These are phyloP conservation scores for Carex myosuroides DNA, from an alignment of 176 grass and related monocot species.

Conservation along the genomic window DNA sequence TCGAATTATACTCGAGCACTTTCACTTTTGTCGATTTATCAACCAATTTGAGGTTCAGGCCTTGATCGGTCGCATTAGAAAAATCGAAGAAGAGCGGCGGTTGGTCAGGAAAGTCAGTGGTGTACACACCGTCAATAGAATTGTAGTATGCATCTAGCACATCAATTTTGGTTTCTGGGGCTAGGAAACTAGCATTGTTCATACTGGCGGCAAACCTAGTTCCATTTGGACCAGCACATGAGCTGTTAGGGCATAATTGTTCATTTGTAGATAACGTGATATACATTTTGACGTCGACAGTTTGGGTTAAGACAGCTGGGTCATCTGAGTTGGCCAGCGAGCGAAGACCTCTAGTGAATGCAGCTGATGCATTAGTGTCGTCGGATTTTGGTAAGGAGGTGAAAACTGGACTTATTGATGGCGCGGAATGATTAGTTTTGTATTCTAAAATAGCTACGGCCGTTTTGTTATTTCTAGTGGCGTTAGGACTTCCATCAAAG, in stretches of 20 bases:
- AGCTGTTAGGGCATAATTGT: constrained; percentile 34
- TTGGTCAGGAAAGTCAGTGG: constrained; percentile 40
- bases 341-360: constrained; percentile 37
- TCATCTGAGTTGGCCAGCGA: background rate
- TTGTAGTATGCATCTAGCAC: constrained; percentile 41
- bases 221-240: background rate
- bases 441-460: constrained; percentile 8
- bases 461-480: no score
- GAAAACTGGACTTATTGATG: background rate
- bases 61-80: no score
- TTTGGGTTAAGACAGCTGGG: constrained; percentile 24
- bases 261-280: constrained; percentile 32
- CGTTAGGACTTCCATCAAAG: no score
- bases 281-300: constrained; percentile 44
- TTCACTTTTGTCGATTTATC: constrained; percentile 26
- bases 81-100: constrained; percentile 27
- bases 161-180: constrained; percentile 17
- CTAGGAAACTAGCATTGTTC: constrained; percentile 57
- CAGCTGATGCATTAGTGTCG: constrained; percentile 26
- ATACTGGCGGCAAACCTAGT: constrained; percentile 36
- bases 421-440: constrained; percentile 29
- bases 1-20: constrained; percentile 31
- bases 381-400: constrained; percentile 34
- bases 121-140: constrained; percentile 12
- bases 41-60: no score